Percentiles rank a stretch among this genome's conserved stretches.
Evolutionary conservation across 495 filamentous ascomycete species (phyloP).

Genomic region (Clohesyomyces aquaticus): DNA sequence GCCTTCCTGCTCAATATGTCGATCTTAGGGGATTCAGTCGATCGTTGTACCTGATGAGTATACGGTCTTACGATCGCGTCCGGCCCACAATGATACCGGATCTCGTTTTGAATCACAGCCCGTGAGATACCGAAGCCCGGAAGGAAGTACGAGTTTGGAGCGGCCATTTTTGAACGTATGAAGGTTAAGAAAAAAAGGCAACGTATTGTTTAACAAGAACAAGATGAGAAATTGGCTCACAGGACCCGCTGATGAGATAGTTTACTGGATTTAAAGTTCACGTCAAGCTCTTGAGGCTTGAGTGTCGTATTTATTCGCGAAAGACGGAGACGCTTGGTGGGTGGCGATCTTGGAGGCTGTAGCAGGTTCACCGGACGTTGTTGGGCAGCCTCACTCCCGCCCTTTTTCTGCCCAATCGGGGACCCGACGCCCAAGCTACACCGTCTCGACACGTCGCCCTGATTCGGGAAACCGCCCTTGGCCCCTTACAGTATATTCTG

Average conservation of each 20-base stretch:
- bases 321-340: too few species aligned
- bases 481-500: too few species aligned
- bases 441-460: too few species aligned
- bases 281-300: too few species aligned
- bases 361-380: too few species aligned
- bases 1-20: slow-evolving; percentile 12
- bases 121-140: slow-evolving; percentile 45
- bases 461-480: too few species aligned
- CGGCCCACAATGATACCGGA: slow-evolving; percentile 45
- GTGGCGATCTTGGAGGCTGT: too few species aligned
- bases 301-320: too few species aligned
- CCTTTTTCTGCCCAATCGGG: too few species aligned
- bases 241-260: not conserved
- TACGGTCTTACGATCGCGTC: slow-evolving; percentile 45
- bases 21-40: not conserved
- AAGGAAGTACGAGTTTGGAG: slow-evolving; percentile 43
- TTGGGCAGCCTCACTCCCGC: too few species aligned
- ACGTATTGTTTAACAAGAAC: slow-evolving; percentile 2
- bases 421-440: too few species aligned
- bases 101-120: slow-evolving; percentile 45
- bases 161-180: slow-evolving; percentile 19
- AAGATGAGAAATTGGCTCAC: not conserved
- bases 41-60: slow-evolving; percentile 38
- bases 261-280: not conserved
- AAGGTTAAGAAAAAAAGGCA: not conserved